Base-by-base conservation (phyloP, 192 early-diverging fungal genomes). In the Coemansia sp. region DNA sequence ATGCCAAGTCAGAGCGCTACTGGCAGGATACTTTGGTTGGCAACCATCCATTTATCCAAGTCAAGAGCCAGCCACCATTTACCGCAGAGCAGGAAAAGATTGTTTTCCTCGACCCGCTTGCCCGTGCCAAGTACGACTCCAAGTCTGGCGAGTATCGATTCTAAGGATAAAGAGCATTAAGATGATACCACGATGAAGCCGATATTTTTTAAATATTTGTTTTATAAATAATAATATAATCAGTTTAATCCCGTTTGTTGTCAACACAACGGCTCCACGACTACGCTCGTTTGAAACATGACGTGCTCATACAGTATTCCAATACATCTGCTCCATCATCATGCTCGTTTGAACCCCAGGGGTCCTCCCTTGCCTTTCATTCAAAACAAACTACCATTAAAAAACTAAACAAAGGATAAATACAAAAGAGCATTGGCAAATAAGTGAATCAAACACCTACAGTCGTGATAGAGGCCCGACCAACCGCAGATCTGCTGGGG, bases 11-110 rank as follows among this genome's bases (percentile, higher is more conserved):
- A 1, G 27, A 64, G 27, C 69, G 68, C 53, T 76, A 76, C 65
- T 75, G 79, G 79, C 79, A 75, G 19, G 70, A 81, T 14, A 63
- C 60, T 0, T 53, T 81, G 36, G 65, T 81, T 32, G 79, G 79
- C 21, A 76, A 72, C 27, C 73, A 81, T 37, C 31, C 67, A 5
- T 76, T 81, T 51, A 64, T 81, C 1, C 73, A 80, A 50, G 38
- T 64, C 34, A 79, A 79, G 19, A 48, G 46, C 62, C 59, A 53
- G 1, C 63, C 76, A 19, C 76, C 76, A 7, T 77, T 66, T 36
- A 77, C 76, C 1, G 59, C 31, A 12, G 50, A 68, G 25, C 76
- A 77, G 41, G 70, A 77, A 23, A 59, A 69, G 31, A 27, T 27
- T 1, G 63, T 77, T 5, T 66, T 63, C 48, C 58, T 77, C 10